Evolutionary conservation across 2,329 filamentous ascomycete genomes (phyloP).

Genomic region (Diaporthe citri): DNA sequence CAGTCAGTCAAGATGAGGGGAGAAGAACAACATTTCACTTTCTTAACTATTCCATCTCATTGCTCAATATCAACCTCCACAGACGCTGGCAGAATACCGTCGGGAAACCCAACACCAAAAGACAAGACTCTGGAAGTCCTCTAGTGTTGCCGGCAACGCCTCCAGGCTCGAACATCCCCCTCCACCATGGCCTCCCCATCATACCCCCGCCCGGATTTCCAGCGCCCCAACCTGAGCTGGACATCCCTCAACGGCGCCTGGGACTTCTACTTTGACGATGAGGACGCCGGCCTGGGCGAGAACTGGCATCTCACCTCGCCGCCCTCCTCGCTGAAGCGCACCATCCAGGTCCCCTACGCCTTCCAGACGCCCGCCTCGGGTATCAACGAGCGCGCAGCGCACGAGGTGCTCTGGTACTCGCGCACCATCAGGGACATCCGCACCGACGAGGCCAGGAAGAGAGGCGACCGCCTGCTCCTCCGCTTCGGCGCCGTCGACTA

Average conservation of each 20-base stretch:
- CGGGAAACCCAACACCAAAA: neutral
- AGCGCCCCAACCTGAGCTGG: conserved; percentile 68
- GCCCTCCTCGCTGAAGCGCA: conserved; percentile 61
- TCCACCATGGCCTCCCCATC: conserved; percentile 30
- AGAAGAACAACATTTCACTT: neutral
- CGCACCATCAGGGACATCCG: conserved; percentile 64
- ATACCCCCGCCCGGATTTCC: conserved; percentile 76
- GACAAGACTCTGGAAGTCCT: conserved; percentile 2
- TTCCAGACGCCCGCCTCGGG: conserved; percentile 75
- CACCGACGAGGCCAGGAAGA: conserved; percentile 53
- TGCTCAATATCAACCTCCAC: neutral
- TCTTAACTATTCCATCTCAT: neutral
- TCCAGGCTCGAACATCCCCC: neutral
- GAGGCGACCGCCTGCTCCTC: conserved; percentile 59
- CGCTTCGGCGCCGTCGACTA: conserved; percentile 75
- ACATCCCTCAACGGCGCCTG: conserved; percentile 72
- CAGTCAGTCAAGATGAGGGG: conserved; percentile 8
- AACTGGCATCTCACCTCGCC: conserved; percentile 67
- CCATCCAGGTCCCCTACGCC: conserved; percentile 74
- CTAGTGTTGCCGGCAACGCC: conserved; percentile 1
- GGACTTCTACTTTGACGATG: conserved; percentile 75
- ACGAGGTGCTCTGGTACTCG: conserved; percentile 78
- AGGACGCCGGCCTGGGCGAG: conserved; percentile 65
- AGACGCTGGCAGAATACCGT: neutral
- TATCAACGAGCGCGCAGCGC: conserved; percentile 70